Evolutionary conservation across 2,329 filamentous ascomycete species (phyloP).

Genomic region (Sclerotinia subarctica): DNA sequence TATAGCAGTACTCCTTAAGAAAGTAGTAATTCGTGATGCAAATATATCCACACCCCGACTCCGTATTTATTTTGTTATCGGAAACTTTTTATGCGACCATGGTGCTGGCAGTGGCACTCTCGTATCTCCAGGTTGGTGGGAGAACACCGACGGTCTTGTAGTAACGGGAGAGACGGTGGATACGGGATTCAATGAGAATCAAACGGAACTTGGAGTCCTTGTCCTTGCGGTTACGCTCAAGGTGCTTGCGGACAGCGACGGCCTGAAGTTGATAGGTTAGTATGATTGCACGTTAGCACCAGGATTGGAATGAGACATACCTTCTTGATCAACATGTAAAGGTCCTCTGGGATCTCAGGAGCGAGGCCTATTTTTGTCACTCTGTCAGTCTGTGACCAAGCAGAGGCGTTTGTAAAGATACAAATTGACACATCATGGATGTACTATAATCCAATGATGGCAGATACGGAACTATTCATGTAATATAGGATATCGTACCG

Average conservation of each 20-base stretch:
- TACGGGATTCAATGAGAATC: constrained; percentile 99
- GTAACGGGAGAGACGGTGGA: constrained; percentile 99
- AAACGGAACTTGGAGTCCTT: constrained; percentile 99
- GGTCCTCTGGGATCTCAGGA: constrained; percentile 97
- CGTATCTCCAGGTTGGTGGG: constrained; percentile 97
- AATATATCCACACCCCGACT: constrained; percentile 36
- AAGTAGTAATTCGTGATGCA: constrained; percentile 19
- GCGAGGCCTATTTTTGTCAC: constrained; percentile 83
- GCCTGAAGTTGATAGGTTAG: constrained; percentile 50
- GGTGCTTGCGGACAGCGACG: constrained; percentile 98
- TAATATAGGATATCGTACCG: constrained; percentile 64
- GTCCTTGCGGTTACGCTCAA: constrained; percentile 99
- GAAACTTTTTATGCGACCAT: constrained; percentile 68
- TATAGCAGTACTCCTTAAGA: constrained; percentile 23
- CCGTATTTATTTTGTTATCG: constrained; percentile 27
- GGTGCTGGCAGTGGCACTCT: constrained; percentile 93
- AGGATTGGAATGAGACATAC: constrained; percentile 47
- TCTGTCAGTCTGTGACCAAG: constrained; percentile 89
- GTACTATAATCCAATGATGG: constrained; percentile 39
- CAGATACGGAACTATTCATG: constrained; percentile 25
- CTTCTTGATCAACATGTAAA: constrained; percentile 99
- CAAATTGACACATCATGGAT: constrained; percentile 28
- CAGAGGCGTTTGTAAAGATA: constrained; percentile 63
- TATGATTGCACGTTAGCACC: constrained; percentile 6
- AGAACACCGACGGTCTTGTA: constrained; percentile 92